A percentile compares a stretch with the other conserved stretches of the same genome.
Evolutionary conservation across 148 eudicot genomes (phyloP).

Genomic region (Arbutus unedo): DNA sequence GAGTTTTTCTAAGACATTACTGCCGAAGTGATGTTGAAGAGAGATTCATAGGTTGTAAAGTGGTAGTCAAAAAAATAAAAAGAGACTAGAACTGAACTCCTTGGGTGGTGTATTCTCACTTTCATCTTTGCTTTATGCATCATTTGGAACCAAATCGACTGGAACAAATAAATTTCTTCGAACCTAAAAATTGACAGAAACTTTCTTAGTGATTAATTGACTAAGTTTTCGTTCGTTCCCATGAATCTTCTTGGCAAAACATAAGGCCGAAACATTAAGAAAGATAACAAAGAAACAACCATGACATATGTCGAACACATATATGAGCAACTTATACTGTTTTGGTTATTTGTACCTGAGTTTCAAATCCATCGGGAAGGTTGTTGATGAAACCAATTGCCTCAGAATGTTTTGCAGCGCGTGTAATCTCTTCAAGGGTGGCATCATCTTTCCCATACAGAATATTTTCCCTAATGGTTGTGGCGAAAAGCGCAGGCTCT

Average conservation of each 20-base stretch:
- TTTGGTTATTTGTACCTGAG: constrained; percentile 55
- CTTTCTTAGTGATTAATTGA: neutral
- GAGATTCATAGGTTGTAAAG: neutral
- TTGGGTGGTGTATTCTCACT: neutral
- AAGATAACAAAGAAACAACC: neutral
- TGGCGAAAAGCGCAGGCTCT: constrained; percentile 97
- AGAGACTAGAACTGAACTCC: neutral
- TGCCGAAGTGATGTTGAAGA: neutral
- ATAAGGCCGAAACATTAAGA: neutral
- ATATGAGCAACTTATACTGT: neutral
- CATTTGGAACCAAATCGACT: neutral
- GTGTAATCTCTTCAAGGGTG: constrained; percentile 72
- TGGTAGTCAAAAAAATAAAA: neutral
- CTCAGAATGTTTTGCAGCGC: constrained; percentile 95
- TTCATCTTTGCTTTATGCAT: neutral
- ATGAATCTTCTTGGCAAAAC: neutral
- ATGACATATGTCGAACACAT: neutral
- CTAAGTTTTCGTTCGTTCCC: neutral
- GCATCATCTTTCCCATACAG: constrained; percentile 93
- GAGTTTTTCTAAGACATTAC: neutral
- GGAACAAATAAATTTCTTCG: neutral
- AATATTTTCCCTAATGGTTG: constrained; percentile 86
- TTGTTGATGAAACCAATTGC: constrained; percentile 80
- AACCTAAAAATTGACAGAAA: neutral
- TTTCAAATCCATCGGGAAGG: constrained; percentile 93